Base-by-base conservation (phyloP, 2,329 filamentous ascomycete species). In the Alternaria postmessia region DNA sequence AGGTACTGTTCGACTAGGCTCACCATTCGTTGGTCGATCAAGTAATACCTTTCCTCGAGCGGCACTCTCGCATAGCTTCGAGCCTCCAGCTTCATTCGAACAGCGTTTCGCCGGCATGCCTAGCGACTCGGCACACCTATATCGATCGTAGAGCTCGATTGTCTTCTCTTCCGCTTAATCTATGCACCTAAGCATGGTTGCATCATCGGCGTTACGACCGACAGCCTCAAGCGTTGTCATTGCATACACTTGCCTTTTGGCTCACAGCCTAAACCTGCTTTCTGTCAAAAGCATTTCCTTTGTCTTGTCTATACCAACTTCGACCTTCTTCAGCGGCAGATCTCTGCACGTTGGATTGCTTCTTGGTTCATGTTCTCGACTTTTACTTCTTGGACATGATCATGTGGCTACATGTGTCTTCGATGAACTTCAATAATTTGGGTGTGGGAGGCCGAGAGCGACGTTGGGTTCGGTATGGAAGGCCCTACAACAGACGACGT, bases 31-130 rank as follows among this genome's bases (percentile, higher is more conserved):
- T 39, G 78, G 79, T 54, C 74, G 76, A 26, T 69, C 80, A 7
- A 75, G 68, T 52, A 82, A 82, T 62, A 84, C 82, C 5, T 84
- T 84, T 61, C 82, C 82, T 16, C 79, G 82, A 51, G 78, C 78
- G 58, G 78, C 74, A 26, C 72, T 74, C 7, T 73, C 76, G 14
- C 74, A 76, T 51, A 71, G 73, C 49, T 79, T 80, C 41, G 77
- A 80, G 61, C 68, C 70, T 38, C 67, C 77, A 20, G 72, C 70
- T 41, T 79, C 76, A 12, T 79, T 80, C 44, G 78, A 80, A 63
- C 74, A 80, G 63, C 77, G 76, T 32, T 74, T 80, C 49, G 75
- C 76, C 26, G 71, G 66, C 4, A 62, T 71, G 39, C 65, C 73
- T 11, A 70, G 62, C 64, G 67, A 72, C 42, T 63, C 73, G 24